Evolutionary conservation across 169 alveolate species (phyloP).

Genomic region (Theileria luwenshuni): DNA sequence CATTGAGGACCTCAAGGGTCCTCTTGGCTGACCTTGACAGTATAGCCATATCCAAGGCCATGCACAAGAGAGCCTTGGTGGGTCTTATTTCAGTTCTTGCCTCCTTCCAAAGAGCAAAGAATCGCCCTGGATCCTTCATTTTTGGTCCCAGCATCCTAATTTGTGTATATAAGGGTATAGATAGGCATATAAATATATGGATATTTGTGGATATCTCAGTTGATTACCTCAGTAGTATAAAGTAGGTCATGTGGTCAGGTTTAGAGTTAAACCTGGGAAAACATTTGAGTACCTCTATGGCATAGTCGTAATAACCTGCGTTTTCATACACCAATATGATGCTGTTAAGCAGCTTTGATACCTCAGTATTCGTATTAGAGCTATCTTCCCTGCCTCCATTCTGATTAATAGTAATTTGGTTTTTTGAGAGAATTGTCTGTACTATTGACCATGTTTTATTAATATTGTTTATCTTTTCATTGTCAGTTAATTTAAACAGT

Average conservation of each 20-base stretch:
- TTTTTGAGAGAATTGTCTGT: conserved; percentile 46
- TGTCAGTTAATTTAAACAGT: conserved; percentile 23
- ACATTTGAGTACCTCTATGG: conserved; percentile 78
- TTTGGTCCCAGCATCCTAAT: conserved; percentile 55
- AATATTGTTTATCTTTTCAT: conserved; percentile 58
- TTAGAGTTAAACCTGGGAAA: conserved; percentile 62
- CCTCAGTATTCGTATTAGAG: background rate
- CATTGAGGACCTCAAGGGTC: conserved; percentile 68
- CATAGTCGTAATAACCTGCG: conserved; percentile 79
- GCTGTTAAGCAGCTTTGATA: conserved; percentile 68
- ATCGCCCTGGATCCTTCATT: conserved; percentile 70
- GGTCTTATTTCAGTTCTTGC: conserved; percentile 31
- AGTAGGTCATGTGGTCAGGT: conserved; percentile 58
- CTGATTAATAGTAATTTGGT: background rate
- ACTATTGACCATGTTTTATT: conserved; percentile 78
- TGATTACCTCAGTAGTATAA: conserved; percentile 65
- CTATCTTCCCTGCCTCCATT: background rate
- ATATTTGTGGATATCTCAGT: background rate
- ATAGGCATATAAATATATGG: background rate
- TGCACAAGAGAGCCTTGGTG: conserved; percentile 24
- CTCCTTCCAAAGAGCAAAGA: conserved; percentile 67
- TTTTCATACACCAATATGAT: conserved; percentile 76
- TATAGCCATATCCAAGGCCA: conserved; percentile 73
- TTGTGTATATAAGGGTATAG: background rate
- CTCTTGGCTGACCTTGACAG: conserved; percentile 64